phyloP scores from a whole-genome alignment of 768 basidiomycete genomes.

The Sporobolomyces pararoseus region DNA sequence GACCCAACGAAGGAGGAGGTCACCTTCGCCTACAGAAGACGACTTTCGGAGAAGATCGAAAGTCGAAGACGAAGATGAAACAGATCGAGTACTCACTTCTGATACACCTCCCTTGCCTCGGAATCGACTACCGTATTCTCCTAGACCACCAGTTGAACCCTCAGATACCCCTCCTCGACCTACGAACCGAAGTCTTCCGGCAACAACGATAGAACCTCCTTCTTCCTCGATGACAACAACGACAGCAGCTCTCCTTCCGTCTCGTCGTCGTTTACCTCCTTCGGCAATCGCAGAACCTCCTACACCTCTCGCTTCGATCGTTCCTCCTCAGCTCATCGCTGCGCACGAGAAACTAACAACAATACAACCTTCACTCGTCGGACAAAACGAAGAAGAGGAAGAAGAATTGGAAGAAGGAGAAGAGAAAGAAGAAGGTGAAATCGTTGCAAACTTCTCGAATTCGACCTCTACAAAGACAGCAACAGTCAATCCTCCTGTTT shows the following conservation, averaged over 20 bases:
- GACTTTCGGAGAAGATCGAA: not conserved
- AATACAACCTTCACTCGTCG: not conserved
- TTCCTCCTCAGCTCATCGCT: not conserved
- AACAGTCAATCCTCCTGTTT: not conserved
- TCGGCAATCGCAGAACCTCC: not conserved
- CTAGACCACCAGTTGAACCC: not conserved
- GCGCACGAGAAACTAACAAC: not conserved
- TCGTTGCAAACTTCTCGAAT: not conserved
- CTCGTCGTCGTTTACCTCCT: not conserved
- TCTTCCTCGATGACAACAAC: too few relatives aligned
- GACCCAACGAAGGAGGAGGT: not conserved
- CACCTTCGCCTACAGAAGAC: not conserved
- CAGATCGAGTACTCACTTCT: too few relatives aligned
- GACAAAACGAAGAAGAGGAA: not conserved
- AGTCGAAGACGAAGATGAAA: not conserved
- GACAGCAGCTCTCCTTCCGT: not conserved
- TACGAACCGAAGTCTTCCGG: not conserved
- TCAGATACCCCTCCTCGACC: not conserved
- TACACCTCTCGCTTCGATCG: not conserved
- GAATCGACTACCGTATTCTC: not conserved
- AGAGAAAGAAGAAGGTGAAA: slow-evolving; percentile 22
- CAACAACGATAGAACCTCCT: too few relatives aligned
- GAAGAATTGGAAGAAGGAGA: slow-evolving; percentile 15
- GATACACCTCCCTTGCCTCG: slow-evolving; percentile 1
- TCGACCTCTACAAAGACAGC: not conserved